A percentile compares a stretch with the other conserved stretches of the same genome.
Evolutionary conservation across 2,329 filamentous ascomycete genomes (phyloP).

Genomic region (Thielaviopsis ethacetica): DNA sequence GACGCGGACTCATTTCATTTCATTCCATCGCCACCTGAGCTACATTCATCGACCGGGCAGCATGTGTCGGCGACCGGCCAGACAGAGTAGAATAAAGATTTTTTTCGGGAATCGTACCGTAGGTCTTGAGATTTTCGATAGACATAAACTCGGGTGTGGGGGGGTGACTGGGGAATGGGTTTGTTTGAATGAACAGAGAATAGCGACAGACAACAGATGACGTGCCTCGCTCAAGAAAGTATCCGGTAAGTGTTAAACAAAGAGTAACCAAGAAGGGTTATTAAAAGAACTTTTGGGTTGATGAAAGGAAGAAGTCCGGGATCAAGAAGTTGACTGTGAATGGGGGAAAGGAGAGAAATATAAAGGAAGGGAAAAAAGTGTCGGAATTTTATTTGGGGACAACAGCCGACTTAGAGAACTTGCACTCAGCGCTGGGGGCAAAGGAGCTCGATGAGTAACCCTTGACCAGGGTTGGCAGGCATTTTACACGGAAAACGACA

Average conservation of each 20-base stretch:
- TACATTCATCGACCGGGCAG: background rate
- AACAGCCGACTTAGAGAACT: background rate
- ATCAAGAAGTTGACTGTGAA: conserved; percentile 11
- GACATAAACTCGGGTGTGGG: conserved; percentile 83
- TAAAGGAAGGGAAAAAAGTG: conserved; percentile 12
- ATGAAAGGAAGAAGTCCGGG: background rate
- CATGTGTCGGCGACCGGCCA: background rate
- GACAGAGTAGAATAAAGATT: background rate
- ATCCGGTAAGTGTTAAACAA: background rate
- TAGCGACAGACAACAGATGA: conserved; percentile 35
- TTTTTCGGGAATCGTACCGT: conserved; percentile 46
- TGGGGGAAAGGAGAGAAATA: conserved; percentile 9
- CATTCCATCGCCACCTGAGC: background rate
- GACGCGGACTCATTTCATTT: background rate
- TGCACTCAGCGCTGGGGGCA: background rate
- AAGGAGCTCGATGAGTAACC: background rate
- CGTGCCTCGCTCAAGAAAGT: conserved; percentile 29
- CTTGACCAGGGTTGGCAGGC: background rate
- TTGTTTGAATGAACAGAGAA: conserved; percentile 22
- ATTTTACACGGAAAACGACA: background rate
- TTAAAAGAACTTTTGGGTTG: background rate
- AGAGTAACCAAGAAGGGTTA: background rate
- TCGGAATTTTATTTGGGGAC: background rate
- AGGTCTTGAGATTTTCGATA: conserved; percentile 97
- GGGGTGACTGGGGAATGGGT: conserved; percentile 37